These are phyloP conservation scores for Lactifluus rugatus DNA, from an alignment of 768 basidiomycete species.

Conservation along the genomic window DNA sequence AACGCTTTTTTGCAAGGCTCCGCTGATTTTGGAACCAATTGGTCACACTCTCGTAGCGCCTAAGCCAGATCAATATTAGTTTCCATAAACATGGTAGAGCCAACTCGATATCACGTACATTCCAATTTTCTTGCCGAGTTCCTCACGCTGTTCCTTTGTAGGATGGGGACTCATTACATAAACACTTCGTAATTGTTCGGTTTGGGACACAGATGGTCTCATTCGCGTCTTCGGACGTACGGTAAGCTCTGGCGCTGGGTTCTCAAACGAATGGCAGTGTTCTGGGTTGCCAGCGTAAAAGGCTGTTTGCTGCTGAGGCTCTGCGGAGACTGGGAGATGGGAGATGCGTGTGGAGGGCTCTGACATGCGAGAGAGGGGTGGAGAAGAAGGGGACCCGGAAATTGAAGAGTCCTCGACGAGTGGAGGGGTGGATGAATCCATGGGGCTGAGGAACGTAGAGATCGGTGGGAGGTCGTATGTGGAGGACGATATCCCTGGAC, in stretches of 20 bases:
- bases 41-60: constrained; percentile 71
- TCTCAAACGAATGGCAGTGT: constrained; percentile 41
- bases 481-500: constrained; percentile 22
- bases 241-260: constrained; percentile 30
- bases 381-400: constrained; percentile 33
- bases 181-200: constrained; percentile 56
- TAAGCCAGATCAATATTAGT: constrained; percentile 27
- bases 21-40: constrained; percentile 88
- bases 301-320: constrained; percentile 27
- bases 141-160: constrained; percentile 53
- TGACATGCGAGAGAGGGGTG: constrained; percentile 19
- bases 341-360: constrained; percentile 26
- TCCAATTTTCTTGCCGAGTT: constrained; percentile 57
- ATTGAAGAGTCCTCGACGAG: constrained; percentile 37
- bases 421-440: constrained; percentile 32
- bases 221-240: constrained; percentile 50
- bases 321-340: constrained; percentile 23
- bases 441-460: constrained; percentile 28
- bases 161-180: constrained; percentile 61
- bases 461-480: constrained; percentile 25
- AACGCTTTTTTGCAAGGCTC: constrained; percentile 63
- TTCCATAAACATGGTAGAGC: not conserved
- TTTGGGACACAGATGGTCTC: constrained; percentile 54
- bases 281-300: constrained; percentile 43
- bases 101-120: constrained; percentile 50